These are phyloP conservation scores for Leccinum subtestaceum DNA, from an alignment of 768 basidiomycete genomes.

Conservation along the genomic window DNA sequence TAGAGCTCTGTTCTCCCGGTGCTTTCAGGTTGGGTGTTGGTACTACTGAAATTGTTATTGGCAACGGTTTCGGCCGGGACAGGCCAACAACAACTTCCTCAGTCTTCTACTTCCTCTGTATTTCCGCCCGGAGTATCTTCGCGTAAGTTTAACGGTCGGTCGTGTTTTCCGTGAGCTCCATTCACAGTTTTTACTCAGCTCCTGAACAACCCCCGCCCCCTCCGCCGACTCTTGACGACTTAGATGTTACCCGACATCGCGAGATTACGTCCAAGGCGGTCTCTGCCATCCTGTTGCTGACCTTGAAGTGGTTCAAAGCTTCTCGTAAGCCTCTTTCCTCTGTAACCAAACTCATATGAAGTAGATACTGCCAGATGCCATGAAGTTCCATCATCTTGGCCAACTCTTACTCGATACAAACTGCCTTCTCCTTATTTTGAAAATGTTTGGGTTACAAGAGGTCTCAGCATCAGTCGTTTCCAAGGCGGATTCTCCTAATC, in stretches of 20 bases:
- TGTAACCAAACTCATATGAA: neutral
- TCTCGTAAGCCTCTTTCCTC: slow-evolving; percentile 66
- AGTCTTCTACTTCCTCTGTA: slow-evolving; percentile 62
- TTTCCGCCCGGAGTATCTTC: slow-evolving; percentile 72
- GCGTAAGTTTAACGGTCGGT: slow-evolving; percentile 40
- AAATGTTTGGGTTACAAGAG: slow-evolving; percentile 98
- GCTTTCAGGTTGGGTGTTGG: slow-evolving; percentile 87
- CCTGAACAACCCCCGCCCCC: slow-evolving; percentile 61
- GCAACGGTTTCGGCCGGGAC: slow-evolving; percentile 88
- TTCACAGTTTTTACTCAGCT: slow-evolving; percentile 34
- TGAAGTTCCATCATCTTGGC: slow-evolving; percentile 99
- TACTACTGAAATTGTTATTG: slow-evolving; percentile 86
- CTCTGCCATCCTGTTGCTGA: slow-evolving; percentile 86
- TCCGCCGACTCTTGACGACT: slow-evolving; percentile 82
- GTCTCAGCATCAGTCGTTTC: slow-evolving; percentile 80
- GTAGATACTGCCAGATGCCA: slow-evolving; percentile 62
- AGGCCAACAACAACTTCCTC: slow-evolving; percentile 51
- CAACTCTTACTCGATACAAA: slow-evolving; percentile 94
- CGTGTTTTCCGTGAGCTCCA: neutral
- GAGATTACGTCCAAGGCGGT: slow-evolving; percentile 98
- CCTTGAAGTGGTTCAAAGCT: slow-evolving; percentile 97
- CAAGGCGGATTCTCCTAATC: slow-evolving; percentile 82
- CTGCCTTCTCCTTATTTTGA: slow-evolving; percentile 86
- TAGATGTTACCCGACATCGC: slow-evolving; percentile 90
- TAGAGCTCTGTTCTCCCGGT: slow-evolving; percentile 84